Conservation (phyloP, 371 early-diverging fungal species). For the Mortierella sp. region DNA sequence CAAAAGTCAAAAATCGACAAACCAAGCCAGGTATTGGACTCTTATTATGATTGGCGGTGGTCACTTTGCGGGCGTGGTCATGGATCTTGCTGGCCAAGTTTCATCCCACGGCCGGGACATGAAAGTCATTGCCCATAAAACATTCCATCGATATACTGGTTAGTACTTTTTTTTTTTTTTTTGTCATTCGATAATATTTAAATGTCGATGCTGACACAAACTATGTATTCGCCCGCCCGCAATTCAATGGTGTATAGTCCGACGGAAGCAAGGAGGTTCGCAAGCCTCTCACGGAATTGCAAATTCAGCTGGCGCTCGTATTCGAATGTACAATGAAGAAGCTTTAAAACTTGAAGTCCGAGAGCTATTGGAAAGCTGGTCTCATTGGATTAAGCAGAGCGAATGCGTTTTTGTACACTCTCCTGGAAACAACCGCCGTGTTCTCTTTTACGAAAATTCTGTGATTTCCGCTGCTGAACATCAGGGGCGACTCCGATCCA, state of each 20-base stretch:
- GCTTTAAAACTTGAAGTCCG: conserved; percentile 83
- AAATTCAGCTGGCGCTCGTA: conserved; percentile 91
- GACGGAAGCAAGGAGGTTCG: conserved; percentile 95
- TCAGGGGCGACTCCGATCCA: conserved; percentile 65
- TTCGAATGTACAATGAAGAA: conserved; percentile 91
- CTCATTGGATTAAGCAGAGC: conserved; percentile 62
- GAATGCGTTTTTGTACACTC: conserved; percentile 79
- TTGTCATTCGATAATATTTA: not conserved
- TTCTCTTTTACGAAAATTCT: conserved; percentile 75
- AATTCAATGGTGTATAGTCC: conserved; percentile 59
- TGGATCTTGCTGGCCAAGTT: conserved; percentile 76
- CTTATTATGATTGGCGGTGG: conserved; percentile 88
- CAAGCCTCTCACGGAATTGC: conserved; percentile 90
- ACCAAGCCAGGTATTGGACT: conserved; percentile 75
- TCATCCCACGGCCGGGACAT: conserved; percentile 44
- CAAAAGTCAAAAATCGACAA: not conserved
- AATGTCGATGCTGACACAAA: not conserved
- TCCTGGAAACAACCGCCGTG: conserved; percentile 72
- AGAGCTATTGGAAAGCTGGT: conserved; percentile 79
- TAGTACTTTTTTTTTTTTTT: not conserved
- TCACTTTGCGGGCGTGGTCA: conserved; percentile 90
- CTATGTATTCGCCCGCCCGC: not conserved
- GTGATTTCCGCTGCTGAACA: conserved; percentile 66
- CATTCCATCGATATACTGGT: conserved; percentile 94
- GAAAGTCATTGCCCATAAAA: conserved; percentile 80